phyloP scores from a whole-genome alignment of 2,329 filamentous ascomycete genomes.

The Apiospora sp. region DNA sequence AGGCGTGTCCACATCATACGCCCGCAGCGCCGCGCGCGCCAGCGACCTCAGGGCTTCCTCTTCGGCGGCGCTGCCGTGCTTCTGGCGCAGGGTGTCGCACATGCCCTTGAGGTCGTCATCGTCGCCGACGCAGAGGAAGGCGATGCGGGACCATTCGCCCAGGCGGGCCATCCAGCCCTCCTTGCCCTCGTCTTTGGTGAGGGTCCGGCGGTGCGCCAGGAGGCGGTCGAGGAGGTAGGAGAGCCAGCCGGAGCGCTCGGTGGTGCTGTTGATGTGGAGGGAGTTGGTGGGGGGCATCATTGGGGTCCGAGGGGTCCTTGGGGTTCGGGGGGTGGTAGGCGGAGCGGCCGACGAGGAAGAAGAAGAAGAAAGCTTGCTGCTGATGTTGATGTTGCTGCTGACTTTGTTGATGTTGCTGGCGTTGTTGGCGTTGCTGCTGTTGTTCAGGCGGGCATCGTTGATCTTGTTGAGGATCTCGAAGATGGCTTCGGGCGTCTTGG shows the following conservation, averaged over 20 bases:
- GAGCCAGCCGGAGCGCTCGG: constrained; percentile 10
- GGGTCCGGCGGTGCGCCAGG: not conserved
- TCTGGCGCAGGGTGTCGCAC: not conserved
- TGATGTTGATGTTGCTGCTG: not conserved
- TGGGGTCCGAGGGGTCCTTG: not conserved
- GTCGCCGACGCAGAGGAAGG: not conserved
- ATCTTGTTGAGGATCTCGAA: constrained; percentile 7
- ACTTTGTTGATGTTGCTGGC: not conserved
- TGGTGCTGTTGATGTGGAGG: not conserved
- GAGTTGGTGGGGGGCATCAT: not conserved
- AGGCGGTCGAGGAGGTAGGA: constrained; percentile 3
- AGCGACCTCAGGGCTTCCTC: not conserved
- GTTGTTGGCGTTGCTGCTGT: no score
- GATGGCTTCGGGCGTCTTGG: constrained; percentile 16
- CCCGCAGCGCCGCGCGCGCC: not conserved
- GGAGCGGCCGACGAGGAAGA: not conserved
- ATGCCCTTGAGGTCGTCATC: not conserved
- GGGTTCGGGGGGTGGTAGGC: not conserved
- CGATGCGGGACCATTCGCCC: not conserved
- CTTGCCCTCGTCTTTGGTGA: not conserved
- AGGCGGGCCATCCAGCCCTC: not conserved
- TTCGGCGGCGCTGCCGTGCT: not conserved
- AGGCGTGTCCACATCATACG: not conserved
- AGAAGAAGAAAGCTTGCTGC: not conserved
- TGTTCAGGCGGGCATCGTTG: constrained; percentile 8